phyloP scores from a whole-genome alignment of 352 stramenopile species.

The Phytophthora crassamura region DNA sequence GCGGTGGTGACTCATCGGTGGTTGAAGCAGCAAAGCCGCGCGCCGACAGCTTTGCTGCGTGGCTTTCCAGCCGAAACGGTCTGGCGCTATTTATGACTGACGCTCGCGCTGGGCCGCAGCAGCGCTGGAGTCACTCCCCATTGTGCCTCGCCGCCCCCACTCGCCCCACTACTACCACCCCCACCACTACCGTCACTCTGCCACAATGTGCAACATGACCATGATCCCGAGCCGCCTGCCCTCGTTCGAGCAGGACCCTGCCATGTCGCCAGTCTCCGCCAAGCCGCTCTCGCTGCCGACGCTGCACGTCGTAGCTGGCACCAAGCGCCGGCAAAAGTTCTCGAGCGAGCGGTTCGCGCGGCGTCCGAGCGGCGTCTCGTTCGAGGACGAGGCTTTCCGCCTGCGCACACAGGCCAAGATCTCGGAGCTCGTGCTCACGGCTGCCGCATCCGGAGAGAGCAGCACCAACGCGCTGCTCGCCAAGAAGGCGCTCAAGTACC shows the following conservation, averaged over 20 bases:
- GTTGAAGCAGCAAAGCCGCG: constrained; percentile 7
- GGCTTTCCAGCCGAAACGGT: background rate
- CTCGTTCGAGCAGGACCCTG: constrained; percentile 20
- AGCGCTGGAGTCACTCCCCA: constrained; percentile 7
- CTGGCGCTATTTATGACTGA: background rate
- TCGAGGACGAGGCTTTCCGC: constrained; percentile 45
- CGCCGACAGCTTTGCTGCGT: background rate
- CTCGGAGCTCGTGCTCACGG: constrained; percentile 34
- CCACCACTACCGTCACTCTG: background rate
- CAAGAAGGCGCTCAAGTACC: constrained; percentile 58
- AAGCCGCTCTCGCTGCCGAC: constrained; percentile 9
- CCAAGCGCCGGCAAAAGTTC: background rate
- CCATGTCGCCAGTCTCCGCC: background rate
- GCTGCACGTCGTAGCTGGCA: background rate
- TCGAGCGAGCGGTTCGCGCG: constrained; percentile 11
- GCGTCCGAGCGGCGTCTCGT: constrained; percentile 30
- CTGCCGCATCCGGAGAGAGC: constrained; percentile 11
- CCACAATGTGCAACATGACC: constrained; percentile 31
- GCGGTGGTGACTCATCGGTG: too few species aligned
- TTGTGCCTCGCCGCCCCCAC: background rate
- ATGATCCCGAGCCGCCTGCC: constrained; percentile 16
- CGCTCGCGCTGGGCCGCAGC: background rate
- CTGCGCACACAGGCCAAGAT: constrained; percentile 40
- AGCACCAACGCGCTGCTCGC: constrained; percentile 48
- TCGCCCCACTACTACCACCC: background rate